Evolutionary conservation across 768 basidiomycete genomes (phyloP), one percentile per base, ranked within the genome.

Genomic region (Serendipita sp.): DNA sequence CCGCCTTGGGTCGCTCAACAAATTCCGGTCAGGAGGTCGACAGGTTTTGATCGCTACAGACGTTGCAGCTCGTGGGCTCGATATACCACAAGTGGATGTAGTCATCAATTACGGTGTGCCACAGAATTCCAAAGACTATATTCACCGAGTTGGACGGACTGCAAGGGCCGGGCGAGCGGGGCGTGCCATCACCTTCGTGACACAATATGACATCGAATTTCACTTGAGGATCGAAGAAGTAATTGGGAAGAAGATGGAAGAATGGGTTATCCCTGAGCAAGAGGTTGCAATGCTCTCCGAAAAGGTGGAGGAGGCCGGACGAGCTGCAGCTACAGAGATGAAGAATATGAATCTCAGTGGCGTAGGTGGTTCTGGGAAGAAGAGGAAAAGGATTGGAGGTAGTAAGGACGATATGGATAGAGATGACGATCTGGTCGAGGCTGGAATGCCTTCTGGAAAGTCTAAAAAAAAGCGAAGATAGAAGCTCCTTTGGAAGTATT

Each of bases 21-120:
- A 97, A 74, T 98, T 99, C 74, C 96, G 94, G 75, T 86, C 86
- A 62, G 96, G 96, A 5, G 88, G 87, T n/a, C 78, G 91, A 62
- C 88, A 81, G 66, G 82, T 99, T 62, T 74, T 99, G 5, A 91
- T 99, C 7, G 96, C 96, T 17, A 99, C 96, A 0, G 96, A 99
- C 72, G 84, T 99, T 62, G 96, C 96, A 26, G 90, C 88, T 73
- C 85, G 91, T 67, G 95, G 95, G 69, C 78, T 99, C 45, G 95
- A 99, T 73, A 93, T 99, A 64, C 93, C 94, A 11, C 82, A 86
- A 28, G 96, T 99, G 42, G 96, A 99, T 70, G 77, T 94, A 38
- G 94, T 99, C 63, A 90, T 99, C 74, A 99, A 99, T 74, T 99
- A 90, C 72, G 94, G 96, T 72, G 87, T 97, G 66, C 96, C 96